Evolutionary conservation across 1,284 basidiomycete species (phyloP), one percentile per base, ranked within the genome.

Genomic region (Taiwanofungus camphoratus): DNA sequence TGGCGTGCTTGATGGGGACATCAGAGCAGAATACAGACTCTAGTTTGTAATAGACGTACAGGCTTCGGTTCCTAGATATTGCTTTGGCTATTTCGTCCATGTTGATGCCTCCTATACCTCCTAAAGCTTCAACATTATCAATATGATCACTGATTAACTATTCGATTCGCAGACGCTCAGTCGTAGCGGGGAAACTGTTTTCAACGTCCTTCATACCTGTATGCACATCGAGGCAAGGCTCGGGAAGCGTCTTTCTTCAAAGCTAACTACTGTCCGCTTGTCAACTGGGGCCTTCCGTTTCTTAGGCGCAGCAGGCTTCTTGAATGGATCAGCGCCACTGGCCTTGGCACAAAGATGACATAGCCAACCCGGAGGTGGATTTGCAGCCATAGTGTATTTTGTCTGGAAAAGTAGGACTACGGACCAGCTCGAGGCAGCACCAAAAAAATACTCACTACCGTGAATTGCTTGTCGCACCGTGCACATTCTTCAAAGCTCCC

Each of bases 41-140:
- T 21, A n/a, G 5, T n/a, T 27, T 26, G 5, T 38, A 19, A 20
- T 18, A 32, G 5, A 76, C 87, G 59, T 59, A 92, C 84, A 99
- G 69, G 49, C 84, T 79, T 26, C 95, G 76, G 56, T 87, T 92
- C 63, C 89, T 90, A 30, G 87, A 86, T 29, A 99, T 75, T 15
- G 92, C 86, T 62, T 87, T 87, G 19, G 87, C 79, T 34, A 95
- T 86, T 36, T 82, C 79, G 51, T 92, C 82, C 68, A 91, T 71
- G 57, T 91, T 94, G 60, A 86, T 63, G 1, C 74, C 57, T 1
- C 92, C 90, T 42, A 97, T 87, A 54, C 92, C 83, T 0, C 93
- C 92, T 4, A 98, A 70, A 0, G 87, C 84, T 50, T 97, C 93
- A 12, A 97, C 84, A 50, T 94, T 85, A 47, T 94, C 79, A 44